Percentiles rank a stretch among this genome's conserved stretches.
Conservation (phyloP, 192 early-diverging fungal species). For the Coemansia sp. region DNA sequence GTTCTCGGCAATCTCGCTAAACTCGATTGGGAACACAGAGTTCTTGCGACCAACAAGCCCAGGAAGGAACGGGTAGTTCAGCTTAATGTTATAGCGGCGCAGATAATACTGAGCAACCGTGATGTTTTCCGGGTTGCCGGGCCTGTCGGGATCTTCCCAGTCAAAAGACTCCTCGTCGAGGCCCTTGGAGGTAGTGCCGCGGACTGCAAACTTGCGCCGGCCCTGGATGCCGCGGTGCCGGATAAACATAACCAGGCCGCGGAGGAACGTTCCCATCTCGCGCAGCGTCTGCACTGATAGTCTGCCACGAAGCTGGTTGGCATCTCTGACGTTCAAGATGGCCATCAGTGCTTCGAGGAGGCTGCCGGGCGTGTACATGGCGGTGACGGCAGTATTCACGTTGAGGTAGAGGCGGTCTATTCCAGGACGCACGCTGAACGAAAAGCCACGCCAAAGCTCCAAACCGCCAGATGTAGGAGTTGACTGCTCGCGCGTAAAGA, state of each 20-base stretch:
- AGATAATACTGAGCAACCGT: conserved; percentile 80
- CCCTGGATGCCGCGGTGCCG: conserved; percentile 59
- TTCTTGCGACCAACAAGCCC: conserved; percentile 73
- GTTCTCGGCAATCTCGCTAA: conserved; percentile 80
- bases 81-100: conserved; percentile 65
- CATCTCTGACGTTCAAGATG: conserved; percentile 60
- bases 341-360: conserved; percentile 71
- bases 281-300: conserved; percentile 8
- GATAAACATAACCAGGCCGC: conserved; percentile 57
- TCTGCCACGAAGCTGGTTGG: conserved; percentile 38
- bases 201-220: conserved; percentile 72
- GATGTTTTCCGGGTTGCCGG: conserved; percentile 55
- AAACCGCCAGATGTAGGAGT: conserved; percentile 64
- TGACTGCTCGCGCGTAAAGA: conserved; percentile 77
- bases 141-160: conserved; percentile 47
- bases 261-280: conserved; percentile 41
- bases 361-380: conserved; percentile 65
- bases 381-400: conserved; percentile 69
- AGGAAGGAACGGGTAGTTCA: conserved; percentile 81
- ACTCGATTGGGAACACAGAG: conserved; percentile 86
- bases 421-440: conserved; percentile 82
- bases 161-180: conserved; percentile 74
- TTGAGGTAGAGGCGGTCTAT: conserved; percentile 74
- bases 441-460: conserved; percentile 93
- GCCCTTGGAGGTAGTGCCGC: conserved; percentile 64